Percentiles rank a stretch among this genome's conserved stretches.
Evolutionary conservation across 2,329 filamentous ascomycete species (phyloP).

Genomic region (Blastomyces emzantsi): DNA sequence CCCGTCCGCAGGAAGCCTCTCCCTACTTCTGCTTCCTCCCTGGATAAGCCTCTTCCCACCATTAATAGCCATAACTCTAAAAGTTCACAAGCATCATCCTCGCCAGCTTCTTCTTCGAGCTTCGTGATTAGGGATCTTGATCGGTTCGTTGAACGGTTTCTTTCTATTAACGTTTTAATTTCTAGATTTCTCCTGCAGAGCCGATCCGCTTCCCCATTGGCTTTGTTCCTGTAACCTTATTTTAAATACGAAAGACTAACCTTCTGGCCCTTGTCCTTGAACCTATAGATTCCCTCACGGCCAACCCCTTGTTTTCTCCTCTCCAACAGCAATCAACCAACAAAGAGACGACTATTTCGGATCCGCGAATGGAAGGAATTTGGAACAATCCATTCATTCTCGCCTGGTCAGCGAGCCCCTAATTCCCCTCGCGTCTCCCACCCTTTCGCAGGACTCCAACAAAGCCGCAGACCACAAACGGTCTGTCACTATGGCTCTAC

Average conservation of each 20-base stretch:
- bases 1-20: constrained; percentile 46
- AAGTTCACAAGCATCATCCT: constrained; percentile 10
- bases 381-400: constrained; percentile 24
- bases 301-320: constrained; percentile 20
- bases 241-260: constrained; percentile 19
- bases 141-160: constrained; percentile 26
- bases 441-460: constrained; percentile 12
- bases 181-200: constrained; percentile 4
- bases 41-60: constrained; percentile 17
- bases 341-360: constrained; percentile 20
- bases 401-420: constrained; percentile 38
- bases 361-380: constrained; percentile 31
- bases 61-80: constrained; percentile 15
- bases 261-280: constrained; percentile 19
- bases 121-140: constrained; percentile 32
- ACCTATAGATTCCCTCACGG: constrained; percentile 34
- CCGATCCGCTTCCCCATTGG: constrained; percentile 1
- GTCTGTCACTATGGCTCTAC: constrained; percentile 38
- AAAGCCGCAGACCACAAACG: constrained; percentile 23
- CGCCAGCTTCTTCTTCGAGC: constrained; percentile 24
- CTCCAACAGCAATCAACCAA: constrained; percentile 15
- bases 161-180: constrained; percentile 10
- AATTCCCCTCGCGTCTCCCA: constrained; percentile 59
- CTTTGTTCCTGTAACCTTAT: constrained; percentile 6
- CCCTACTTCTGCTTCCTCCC: constrained; percentile 42